Base-by-base conservation (phyloP, 805 yeast genomes). In the Lipomyces sp. region DNA sequence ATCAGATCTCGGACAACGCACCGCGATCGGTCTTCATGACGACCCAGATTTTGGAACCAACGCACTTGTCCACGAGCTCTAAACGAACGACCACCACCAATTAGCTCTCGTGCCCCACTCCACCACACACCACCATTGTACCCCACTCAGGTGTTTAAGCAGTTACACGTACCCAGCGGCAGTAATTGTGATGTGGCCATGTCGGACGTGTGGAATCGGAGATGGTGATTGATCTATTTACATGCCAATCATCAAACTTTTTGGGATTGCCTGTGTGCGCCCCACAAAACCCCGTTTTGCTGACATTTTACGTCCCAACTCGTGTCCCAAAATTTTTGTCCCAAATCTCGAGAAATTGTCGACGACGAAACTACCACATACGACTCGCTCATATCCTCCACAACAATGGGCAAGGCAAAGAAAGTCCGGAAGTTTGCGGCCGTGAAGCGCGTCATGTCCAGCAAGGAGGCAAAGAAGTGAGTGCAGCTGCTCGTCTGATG, bases 361-460 rank as follows among this genome's bases (percentile, higher is more conserved):
- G 19, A 13, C 10, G 19, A n/a, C 13, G n/a, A 10, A 11, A 13
- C 39, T 10, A n/a, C n/a, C n/a, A n/a, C n/a, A n/a, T n/a, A n/a
- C n/a, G n/a, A n/a, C n/a, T n/a, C n/a, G n/a, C n/a, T n/a, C n/a
- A n/a, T n/a, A n/a, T n/a, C n/a, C n/a, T n/a, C n/a, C n/a, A n/a
- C n/a, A n/a, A 65, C 28, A 22, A 91, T 93, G 98, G 98, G 98
- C 53, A 93, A 89, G 69, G 96, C 96, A 29, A 89, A 85, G 74
- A 93, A 93, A 72, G 91, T 98, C 11, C 80, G 98, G 78, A 88
- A 90, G 84, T 88, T 91, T 65, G 95, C 95, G n/a, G 80, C 80
- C 47, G 90, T 87, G 51, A 93, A 93, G 70, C 81, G 95, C 54
- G 81, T 90, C 29, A 70, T 90, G 49, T 80, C 81, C 59, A 74